Percentiles rank a stretch among this genome's conserved stretches.
Evolutionary conservation across 2,329 filamentous ascomycete species (phyloP).

Genomic region (Thermothelomyces thermophilus): DNA sequence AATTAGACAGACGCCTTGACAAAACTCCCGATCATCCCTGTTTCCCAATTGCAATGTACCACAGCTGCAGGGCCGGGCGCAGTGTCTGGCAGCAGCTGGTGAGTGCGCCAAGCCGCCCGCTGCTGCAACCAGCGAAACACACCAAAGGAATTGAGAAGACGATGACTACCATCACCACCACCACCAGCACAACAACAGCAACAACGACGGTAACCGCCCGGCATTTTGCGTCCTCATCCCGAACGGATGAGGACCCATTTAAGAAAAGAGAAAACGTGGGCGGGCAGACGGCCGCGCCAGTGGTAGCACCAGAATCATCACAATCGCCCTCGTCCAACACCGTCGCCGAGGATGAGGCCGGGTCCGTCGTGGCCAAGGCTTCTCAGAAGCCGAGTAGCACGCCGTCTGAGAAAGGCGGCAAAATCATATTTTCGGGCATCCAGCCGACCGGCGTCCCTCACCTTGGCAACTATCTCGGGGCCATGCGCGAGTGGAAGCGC

Average conservation of each 20-base stretch:
- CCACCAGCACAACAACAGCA: background rate
- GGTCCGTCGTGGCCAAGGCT: too few species aligned
- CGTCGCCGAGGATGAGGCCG: too few species aligned
- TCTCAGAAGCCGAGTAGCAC: too few species aligned
- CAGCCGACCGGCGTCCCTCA: constrained; percentile 94
- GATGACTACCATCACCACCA: background rate
- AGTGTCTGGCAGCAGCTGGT: constrained; percentile 1
- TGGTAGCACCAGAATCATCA: background rate
- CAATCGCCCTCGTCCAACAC: background rate
- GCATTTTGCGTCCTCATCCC: background rate
- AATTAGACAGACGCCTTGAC: too few species aligned
- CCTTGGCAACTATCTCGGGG: constrained; percentile 90
- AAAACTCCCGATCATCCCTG: too few species aligned
- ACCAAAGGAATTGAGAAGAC: background rate
- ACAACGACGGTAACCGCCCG: background rate
- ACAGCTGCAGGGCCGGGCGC: constrained; percentile 7
- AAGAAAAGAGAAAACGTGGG: too few species aligned
- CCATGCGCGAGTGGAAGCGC: constrained; percentile 76
- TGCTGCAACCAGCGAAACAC: background rate
- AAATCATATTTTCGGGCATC: constrained; percentile 86
- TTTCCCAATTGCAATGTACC: constrained; percentile 8
- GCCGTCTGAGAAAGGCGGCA: background rate
- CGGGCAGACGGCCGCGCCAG: background rate
- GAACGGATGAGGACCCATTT: background rate
- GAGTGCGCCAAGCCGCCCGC: background rate